Evolutionary conservation across 208 protist species (phyloP).

Genomic region (Zelonia costaricensis): DNA sequence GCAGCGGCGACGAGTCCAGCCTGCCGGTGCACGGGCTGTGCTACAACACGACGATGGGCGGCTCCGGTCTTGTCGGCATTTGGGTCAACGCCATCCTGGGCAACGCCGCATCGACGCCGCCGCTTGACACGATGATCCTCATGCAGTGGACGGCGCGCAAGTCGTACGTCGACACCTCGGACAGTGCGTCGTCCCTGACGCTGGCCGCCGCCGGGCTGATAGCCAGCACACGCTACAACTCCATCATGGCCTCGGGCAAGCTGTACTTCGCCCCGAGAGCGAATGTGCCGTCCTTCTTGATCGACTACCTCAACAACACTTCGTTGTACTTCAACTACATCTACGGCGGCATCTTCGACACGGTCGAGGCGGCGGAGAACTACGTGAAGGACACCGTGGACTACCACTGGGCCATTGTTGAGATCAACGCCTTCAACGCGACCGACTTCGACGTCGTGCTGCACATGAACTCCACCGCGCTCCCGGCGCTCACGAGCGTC

Average conservation of each 20-base stretch:
- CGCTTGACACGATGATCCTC: slow-evolving; percentile 51
- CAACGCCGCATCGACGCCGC: slow-evolving; percentile 19
- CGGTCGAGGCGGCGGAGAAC: slow-evolving; percentile 34
- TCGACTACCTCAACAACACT: slow-evolving; percentile 32
- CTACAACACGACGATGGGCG: slow-evolving; percentile 2
- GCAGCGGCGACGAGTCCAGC: slow-evolving; percentile 42
- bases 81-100: slow-evolving; percentile 33
- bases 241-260: slow-evolving; percentile 43
- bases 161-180: neutral
- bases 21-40: slow-evolving; percentile 46
- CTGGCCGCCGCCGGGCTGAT: slow-evolving; percentile 23
- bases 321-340: slow-evolving; percentile 43
- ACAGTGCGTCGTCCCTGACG: slow-evolving; percentile 11
- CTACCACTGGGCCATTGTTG: slow-evolving; percentile 43
- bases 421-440: slow-evolving; percentile 37
- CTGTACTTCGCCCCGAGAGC: slow-evolving; percentile 43
- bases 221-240: slow-evolving; percentile 26
- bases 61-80: neutral
- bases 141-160: slow-evolving; percentile 59
- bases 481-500: slow-evolving; percentile 32
- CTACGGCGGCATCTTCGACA: slow-evolving; percentile 43
- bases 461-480: slow-evolving; percentile 40
- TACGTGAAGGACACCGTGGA: slow-evolving; percentile 15
- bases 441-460: slow-evolving; percentile 49
- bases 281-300: slow-evolving; percentile 19